A percentile compares a stretch with the other conserved stretches of the same genome.
These are phyloP conservation scores for Monosporozyma siamensis DNA, from an alignment of 805 yeast genomes.

Conservation along the genomic window DNA sequence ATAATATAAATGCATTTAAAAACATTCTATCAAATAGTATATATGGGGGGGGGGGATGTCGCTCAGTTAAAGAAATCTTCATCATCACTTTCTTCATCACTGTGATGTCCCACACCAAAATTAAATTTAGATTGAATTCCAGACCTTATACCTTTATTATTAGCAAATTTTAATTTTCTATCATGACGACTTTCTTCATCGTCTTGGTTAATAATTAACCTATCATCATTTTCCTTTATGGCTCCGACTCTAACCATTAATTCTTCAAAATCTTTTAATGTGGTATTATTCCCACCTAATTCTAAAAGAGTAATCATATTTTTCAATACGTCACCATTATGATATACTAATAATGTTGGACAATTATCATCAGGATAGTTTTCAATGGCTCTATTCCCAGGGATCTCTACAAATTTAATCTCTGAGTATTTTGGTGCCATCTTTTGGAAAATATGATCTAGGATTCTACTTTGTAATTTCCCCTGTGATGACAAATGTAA, in stretches of 20 bases:
- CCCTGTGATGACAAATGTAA: slow-evolving; percentile 68
- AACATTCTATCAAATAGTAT: neutral
- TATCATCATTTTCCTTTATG: slow-evolving; percentile 53
- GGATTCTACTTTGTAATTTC: slow-evolving; percentile 62
- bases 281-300: slow-evolving; percentile 77
- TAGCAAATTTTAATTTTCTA: slow-evolving; percentile 42
- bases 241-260: slow-evolving; percentile 61
- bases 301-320: slow-evolving; percentile 74
- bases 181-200: slow-evolving; percentile 52
- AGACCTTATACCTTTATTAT: slow-evolving; percentile 40
- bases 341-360: slow-evolving; percentile 82
- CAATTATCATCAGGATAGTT: slow-evolving; percentile 83
- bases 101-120: slow-evolving; percentile 25
- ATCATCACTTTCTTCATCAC: slow-evolving; percentile 29
- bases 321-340: slow-evolving; percentile 65
- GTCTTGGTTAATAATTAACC: slow-evolving; percentile 53
- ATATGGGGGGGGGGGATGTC: too few species aligned
- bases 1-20: too few species aligned
- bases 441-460: slow-evolving; percentile 46
- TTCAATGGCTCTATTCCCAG: slow-evolving; percentile 86
- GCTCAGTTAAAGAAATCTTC: slow-evolving; percentile 45
- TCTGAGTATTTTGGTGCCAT: slow-evolving; percentile 67
- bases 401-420: slow-evolving; percentile 83
- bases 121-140: slow-evolving; percentile 27
- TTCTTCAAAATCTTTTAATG: slow-evolving; percentile 58